Evolutionary conservation across 2,329 filamentous ascomycete genomes (phyloP), one percentile per base, ranked within the genome.

Genomic region (Fusarium sulawesiense): DNA sequence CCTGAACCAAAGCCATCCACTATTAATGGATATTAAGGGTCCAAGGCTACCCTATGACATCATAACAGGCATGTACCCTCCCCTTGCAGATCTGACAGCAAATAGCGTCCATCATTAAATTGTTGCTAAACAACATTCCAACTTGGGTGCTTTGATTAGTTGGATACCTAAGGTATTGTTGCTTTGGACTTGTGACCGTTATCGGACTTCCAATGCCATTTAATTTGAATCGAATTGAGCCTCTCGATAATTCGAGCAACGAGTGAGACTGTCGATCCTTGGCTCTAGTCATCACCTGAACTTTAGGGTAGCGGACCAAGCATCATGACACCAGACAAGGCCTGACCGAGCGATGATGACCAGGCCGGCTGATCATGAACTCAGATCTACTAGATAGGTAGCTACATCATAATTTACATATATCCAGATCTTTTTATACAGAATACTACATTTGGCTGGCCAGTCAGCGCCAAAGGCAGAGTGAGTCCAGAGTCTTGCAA

Each of bases 261-360:
- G 16, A n/a, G 16, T 6, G 16, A 37, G 16, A 37, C 34, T n/a
- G 34, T n/a, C 34, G 34, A 37, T n/a, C 34, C 34, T n/a, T n/a
- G 34, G 34, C 18, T 37, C 34, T n/a, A n/a, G 18, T 18, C 34
- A 37, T 12, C 34, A n/a, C 6, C 34, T n/a, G 34, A n/a, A 12
- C 34, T 37, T n/a, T n/a, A 37, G 34, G 34, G 18, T 37, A 37
- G 34, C 34, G 6, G 10, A 37, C 34, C 34, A 37, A n/a, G 18
- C 18, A 37, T 11, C 34, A 30, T 71, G 66, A 67, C 69, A 69
- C 11, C 74, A 77, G 45, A 73, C 71, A 5, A 72, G 66, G 7
- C 58, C 60, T 2, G 81, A 83, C 46, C 66, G 64, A 67, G 68
- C 58, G 3, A 71, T 68, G 60, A 71, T 73, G 70, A 54, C 48